phyloP scores from a whole-genome alignment of 768 basidiomycete species.

The Fibroporia radiculosa region DNA sequence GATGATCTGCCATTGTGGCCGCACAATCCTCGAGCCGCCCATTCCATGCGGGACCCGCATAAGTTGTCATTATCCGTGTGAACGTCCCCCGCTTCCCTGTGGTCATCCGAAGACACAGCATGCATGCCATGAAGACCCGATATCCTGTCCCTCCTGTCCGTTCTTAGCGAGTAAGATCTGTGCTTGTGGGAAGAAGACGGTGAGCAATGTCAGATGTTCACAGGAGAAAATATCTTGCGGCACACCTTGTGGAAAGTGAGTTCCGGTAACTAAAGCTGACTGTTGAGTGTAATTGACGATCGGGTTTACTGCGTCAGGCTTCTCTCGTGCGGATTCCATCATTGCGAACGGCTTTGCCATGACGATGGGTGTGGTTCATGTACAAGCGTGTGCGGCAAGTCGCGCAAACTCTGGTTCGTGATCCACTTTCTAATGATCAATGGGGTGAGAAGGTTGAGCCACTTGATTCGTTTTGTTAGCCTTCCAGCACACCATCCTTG shows the following conservation, averaged over 20 bases:
- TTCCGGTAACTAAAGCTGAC: conserved; percentile 9
- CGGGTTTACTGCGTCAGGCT: conserved; percentile 30
- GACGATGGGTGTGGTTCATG: conserved; percentile 75
- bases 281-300: not conserved
- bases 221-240: conserved; percentile 87
- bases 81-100: conserved; percentile 60
- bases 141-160: conserved; percentile 79
- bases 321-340: conserved; percentile 83
- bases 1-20: conserved; percentile 76
- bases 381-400: conserved; percentile 74
- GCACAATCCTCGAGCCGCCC: conserved; percentile 84
- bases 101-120: conserved; percentile 78
- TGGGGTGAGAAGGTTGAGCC: too few species aligned
- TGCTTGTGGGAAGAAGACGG: conserved; percentile 80
- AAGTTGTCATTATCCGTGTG: conserved; percentile 74
- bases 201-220: conserved; percentile 80
- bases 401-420: conserved; percentile 73
- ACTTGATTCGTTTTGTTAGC: conserved; percentile 27
- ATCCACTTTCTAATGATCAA: not conserved
- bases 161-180: conserved; percentile 74
- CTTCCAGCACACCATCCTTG: conserved; percentile 71
- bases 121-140: conserved; percentile 69
- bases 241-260: conserved; percentile 66
- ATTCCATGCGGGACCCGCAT: conserved; percentile 82
- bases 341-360: conserved; percentile 80